phyloP scores from a whole-genome alignment of 768 basidiomycete genomes.

The Mrakia hoshinonis region DNA sequence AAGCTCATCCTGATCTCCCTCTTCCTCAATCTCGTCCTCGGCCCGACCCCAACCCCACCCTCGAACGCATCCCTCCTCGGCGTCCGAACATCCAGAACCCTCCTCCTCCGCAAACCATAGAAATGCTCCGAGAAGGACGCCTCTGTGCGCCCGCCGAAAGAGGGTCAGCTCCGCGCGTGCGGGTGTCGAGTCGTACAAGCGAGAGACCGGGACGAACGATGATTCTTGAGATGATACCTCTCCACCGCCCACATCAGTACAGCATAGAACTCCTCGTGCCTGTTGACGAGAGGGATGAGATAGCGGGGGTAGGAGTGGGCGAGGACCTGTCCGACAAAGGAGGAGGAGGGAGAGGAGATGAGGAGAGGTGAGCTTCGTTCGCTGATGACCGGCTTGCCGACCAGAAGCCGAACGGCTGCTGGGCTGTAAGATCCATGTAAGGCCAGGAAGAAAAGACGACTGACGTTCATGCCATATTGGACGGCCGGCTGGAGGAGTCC shows the following conservation, averaged over 20 bases:
- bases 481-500: slow-evolving; percentile 88
- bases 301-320: slow-evolving; percentile 92
- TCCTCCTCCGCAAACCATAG: slow-evolving; percentile 77
- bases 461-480: slow-evolving; percentile 84
- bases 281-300: slow-evolving; percentile 77
- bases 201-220: slow-evolving; percentile 54
- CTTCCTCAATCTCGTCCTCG: neutral
- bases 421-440: no score
- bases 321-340: slow-evolving; percentile 48
- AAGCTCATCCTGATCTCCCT: slow-evolving; percentile 27
- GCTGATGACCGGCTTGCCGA: no score
- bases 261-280: slow-evolving; percentile 94
- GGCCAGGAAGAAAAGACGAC: slow-evolving; percentile 34
- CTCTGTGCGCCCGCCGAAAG: no score
- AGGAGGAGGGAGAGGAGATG: neutral
- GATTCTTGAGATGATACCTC: slow-evolving; percentile 74
- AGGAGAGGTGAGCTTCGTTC: neutral
- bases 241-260: slow-evolving; percentile 81
- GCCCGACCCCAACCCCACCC: neutral
- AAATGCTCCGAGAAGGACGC: slow-evolving; percentile 94
- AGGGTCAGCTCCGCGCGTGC: no score
- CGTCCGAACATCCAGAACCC: slow-evolving; percentile 34
- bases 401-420: no score
- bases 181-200: neutral
- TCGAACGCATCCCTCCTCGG: slow-evolving; percentile 12